phyloP scores from a whole-genome alignment of 2,329 filamentous ascomycete genomes.

The Aureobasidium uvarum region DNA sequence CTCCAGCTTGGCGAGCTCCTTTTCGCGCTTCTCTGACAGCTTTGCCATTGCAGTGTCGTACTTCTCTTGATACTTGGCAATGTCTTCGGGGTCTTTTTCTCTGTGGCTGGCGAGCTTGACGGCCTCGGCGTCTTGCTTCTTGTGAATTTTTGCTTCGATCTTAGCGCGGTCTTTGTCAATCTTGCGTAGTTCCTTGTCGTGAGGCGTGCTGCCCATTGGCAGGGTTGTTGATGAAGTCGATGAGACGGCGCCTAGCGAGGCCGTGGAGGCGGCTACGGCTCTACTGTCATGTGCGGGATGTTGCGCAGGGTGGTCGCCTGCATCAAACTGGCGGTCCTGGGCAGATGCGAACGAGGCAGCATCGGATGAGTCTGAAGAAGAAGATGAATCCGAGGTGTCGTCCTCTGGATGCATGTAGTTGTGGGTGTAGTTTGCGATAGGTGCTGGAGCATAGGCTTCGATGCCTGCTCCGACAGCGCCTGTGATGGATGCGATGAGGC shows the following conservation, averaged over 20 bases:
- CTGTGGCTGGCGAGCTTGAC: constrained; percentile 42
- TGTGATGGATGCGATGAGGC: constrained; percentile 36
- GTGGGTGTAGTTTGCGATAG: constrained; percentile 35
- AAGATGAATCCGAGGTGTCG: constrained; percentile 18
- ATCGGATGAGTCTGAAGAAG: constrained; percentile 25
- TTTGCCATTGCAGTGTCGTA: constrained; percentile 63
- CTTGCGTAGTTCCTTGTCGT: constrained; percentile 65
- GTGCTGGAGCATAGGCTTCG: constrained; percentile 38
- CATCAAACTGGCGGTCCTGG: constrained; percentile 31
- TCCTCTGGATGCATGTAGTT: constrained; percentile 30
- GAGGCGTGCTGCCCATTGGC: constrained; percentile 28
- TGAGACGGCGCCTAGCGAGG: constrained; percentile 27
- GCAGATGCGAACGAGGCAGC: constrained; percentile 31
- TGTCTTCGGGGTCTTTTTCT: constrained; percentile 39
- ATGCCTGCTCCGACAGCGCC: constrained; percentile 36
- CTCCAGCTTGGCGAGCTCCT: constrained; percentile 60
- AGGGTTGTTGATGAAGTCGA: constrained; percentile 28
- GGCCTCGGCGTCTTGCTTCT: constrained; percentile 55
- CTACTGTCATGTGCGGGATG: background rate
- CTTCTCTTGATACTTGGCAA: constrained; percentile 65
- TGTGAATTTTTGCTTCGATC: constrained; percentile 62
- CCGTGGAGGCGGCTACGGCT: background rate
- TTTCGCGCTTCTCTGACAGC: constrained; percentile 61
- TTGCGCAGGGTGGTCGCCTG: constrained; percentile 5
- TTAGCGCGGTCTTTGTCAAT: constrained; percentile 61